Base-by-base conservation (phyloP, 805 yeast species). In the Wickerhamiella qilinensis region DNA sequence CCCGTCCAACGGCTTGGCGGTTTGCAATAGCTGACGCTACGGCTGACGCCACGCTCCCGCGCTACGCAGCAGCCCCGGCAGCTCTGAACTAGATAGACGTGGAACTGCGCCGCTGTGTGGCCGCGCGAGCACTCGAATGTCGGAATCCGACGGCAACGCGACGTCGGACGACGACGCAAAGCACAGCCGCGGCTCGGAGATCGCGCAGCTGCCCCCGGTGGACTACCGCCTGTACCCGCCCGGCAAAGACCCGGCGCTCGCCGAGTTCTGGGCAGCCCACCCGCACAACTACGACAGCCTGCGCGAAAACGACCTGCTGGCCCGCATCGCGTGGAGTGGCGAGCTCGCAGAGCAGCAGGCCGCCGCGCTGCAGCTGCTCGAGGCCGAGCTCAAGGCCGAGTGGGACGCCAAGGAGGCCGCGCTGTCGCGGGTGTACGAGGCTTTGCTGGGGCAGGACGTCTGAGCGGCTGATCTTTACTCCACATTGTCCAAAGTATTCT, bases 371-470 rank as follows among this genome's bases (percentile, higher is more conserved):
- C n/a, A 29, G 16, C n/a, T 31, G 17, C 28, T 34, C 18, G 27
- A 15, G 16, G 33, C 18, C 20, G 15, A 25, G 16, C 30, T 34
- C 17, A 33, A 35, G 14, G 34, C 35, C 3, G 41, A 38, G 29
- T 38, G 41, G 41, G 31, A 31, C 2, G 38, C 41, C 15, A 38
- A 38, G 20, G 41, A 38, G 35, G 21, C 17, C 4, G n/a, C 30
- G n/a, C 41, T 38, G 7, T 25, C 27, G 29, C n/a, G 30, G 22
- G 15, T 38, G 2, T 22, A 34, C n/a, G 28, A 38, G 18, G 35
- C 34, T 6, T 33, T 30, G 20, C 17, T 29, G 31, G 31, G 31
- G 7, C 15, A 8, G 15, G 17, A 29, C 17, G 31, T 14, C 28
- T 9, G 12, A 9, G 28, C 9, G 14, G 28, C 14, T 24, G 28